phyloP scores from a whole-genome alignment of 1,284 basidiomycete genomes.

The Phylloboletellus chloephorus region DNA sequence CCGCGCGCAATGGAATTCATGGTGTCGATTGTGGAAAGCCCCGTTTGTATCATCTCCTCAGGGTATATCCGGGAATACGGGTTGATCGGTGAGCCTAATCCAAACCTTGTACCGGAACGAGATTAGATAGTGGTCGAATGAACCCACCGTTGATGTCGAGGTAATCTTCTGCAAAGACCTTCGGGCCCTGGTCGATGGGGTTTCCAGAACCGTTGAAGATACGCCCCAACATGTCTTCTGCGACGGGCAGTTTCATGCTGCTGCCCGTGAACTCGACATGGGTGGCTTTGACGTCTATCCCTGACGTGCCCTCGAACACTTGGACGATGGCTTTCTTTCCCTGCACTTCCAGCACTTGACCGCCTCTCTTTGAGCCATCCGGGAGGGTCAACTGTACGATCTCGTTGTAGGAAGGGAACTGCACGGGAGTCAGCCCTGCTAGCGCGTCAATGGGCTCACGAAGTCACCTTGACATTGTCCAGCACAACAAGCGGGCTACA shows the following conservation, averaged over 20 bases:
- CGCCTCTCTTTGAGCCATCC: conserved; percentile 92
- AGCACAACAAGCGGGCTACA: conserved; percentile 88
- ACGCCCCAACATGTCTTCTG: conserved; percentile 99
- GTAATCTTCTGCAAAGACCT: conserved; percentile 99
- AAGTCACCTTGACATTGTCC: conserved; percentile 92
- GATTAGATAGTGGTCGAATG: conserved; percentile 8
- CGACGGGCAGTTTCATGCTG: conserved; percentile 98
- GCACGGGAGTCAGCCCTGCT: conserved; percentile 14
- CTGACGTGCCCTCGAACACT: conserved; percentile 97
- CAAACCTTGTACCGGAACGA: conserved; percentile 18
- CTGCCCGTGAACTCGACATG: conserved; percentile 98
- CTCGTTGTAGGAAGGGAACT: conserved; percentile 99
- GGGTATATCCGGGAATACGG: conserved; percentile 99
- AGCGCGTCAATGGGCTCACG: conserved; percentile 10
- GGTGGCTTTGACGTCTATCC: conserved; percentile 95
- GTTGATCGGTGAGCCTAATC: conserved; percentile 93
- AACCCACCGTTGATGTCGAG: conserved; percentile 93
- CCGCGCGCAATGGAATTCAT: conserved; percentile 99
- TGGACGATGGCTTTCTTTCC: conserved; percentile 99
- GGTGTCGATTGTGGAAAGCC: conserved; percentile 97
- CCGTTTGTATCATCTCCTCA: conserved; percentile 99
- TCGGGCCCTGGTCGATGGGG: conserved; percentile 97
- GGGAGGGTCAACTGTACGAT: conserved; percentile 96
- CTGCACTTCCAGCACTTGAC: conserved; percentile 97
- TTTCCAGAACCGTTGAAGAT: conserved; percentile 99